These are phyloP conservation scores for Plasmopara viticola DNA, from an alignment of 352 stramenopile species.

Conservation along the genomic window DNA sequence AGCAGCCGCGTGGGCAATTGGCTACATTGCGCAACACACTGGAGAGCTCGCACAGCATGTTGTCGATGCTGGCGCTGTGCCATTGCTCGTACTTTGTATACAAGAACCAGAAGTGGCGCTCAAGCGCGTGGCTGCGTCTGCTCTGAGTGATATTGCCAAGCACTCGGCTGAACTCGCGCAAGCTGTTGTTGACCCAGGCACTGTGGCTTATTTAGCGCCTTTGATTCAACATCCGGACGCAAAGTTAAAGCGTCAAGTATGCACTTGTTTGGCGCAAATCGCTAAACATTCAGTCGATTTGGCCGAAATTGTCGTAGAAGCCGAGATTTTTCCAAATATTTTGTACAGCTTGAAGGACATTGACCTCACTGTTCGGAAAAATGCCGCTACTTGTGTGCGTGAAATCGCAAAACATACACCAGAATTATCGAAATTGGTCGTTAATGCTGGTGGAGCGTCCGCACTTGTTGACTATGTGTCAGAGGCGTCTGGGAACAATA, in stretches of 20 bases:
- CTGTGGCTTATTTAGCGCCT: slow-evolving; percentile 90
- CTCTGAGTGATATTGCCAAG: slow-evolving; percentile 92
- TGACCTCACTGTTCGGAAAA: slow-evolving; percentile 93
- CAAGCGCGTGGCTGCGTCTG: slow-evolving; percentile 90
- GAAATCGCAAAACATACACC: slow-evolving; percentile 94
- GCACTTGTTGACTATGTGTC: slow-evolving; percentile 91
- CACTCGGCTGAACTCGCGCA: slow-evolving; percentile 93
- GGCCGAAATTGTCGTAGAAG: slow-evolving; percentile 93
- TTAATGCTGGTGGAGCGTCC: slow-evolving; percentile 92
- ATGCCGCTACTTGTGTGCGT: slow-evolving; percentile 91
- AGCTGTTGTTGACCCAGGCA: slow-evolving; percentile 89
- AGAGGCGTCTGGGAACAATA: slow-evolving; percentile 89
- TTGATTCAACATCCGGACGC: slow-evolving; percentile 92
- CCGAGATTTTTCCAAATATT: slow-evolving; percentile 95
- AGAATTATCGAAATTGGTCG: slow-evolving; percentile 93
- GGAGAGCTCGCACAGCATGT: slow-evolving; percentile 90
- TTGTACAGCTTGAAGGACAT: slow-evolving; percentile 94
- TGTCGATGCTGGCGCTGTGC: slow-evolving; percentile 90
- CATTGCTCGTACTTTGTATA: slow-evolving; percentile 92
- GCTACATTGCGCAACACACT: slow-evolving; percentile 93
- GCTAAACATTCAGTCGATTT: slow-evolving; percentile 94
- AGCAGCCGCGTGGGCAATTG: slow-evolving; percentile 91
- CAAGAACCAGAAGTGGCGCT: slow-evolving; percentile 94
- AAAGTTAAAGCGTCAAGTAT: slow-evolving; percentile 90
- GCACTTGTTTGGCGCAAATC: slow-evolving; percentile 91